Evolutionary conservation across 371 early-diverging fungal genomes (phyloP).

Genomic region (Parasitella parasitica): DNA sequence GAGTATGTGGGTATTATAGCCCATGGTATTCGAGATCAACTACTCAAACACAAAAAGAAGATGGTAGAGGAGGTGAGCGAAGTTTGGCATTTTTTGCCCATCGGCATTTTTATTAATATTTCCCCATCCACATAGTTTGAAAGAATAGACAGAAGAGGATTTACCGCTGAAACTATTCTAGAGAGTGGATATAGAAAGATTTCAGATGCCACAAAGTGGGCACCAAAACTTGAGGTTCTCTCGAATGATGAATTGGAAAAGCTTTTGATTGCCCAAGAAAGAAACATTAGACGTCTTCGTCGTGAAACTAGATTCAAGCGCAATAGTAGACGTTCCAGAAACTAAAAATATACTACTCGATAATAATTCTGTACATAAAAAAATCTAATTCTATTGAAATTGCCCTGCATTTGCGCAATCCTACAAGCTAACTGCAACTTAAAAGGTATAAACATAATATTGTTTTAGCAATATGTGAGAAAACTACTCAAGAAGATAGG

Average conservation of each 20-base stretch:
- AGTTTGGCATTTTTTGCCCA: not conserved
- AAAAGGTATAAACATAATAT: too few relatives aligned
- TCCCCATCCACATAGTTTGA: slow-evolving; percentile 19
- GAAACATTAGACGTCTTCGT: slow-evolving; percentile 54
- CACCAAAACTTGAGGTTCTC: slow-evolving; percentile 74
- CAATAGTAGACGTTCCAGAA: not conserved
- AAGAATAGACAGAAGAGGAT: slow-evolving; percentile 32
- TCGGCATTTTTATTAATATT: too few relatives aligned
- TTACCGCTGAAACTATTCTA: slow-evolving; percentile 46
- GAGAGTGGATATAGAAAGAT: slow-evolving; percentile 57
- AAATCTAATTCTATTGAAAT: too few relatives aligned
- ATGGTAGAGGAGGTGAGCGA: slow-evolving; percentile 45
- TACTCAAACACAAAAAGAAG: slow-evolving; percentile 68
- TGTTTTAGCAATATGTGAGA: too few relatives aligned
- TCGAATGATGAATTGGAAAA: slow-evolving; percentile 79
- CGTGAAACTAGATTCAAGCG: slow-evolving; percentile 23
- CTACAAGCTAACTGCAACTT: too few relatives aligned
- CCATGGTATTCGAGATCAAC: slow-evolving; percentile 83
- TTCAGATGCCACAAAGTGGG: slow-evolving; percentile 73
- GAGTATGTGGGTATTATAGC: slow-evolving; percentile 85
- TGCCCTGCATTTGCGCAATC: too few relatives aligned
- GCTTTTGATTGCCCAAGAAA: slow-evolving; percentile 73
- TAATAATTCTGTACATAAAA: not conserved
- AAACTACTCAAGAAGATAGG: too few relatives aligned
- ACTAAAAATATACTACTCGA: not conserved